Evolutionary conservation across 2,329 filamentous ascomycete species (phyloP).

Genomic region (Verticillium dahliae): DNA sequence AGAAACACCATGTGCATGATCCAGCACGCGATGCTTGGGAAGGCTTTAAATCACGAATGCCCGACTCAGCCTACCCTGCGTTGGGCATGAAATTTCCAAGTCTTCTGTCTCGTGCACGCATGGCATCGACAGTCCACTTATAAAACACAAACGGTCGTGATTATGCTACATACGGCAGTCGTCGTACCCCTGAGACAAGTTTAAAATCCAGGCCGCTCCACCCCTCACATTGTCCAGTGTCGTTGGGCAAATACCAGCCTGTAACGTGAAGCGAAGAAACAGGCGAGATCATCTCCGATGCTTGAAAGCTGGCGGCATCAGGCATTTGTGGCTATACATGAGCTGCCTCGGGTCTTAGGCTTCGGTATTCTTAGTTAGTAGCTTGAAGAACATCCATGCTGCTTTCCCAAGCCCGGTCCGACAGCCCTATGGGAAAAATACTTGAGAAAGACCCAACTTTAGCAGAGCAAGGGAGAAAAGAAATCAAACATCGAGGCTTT

Average conservation of each 20-base stretch:
- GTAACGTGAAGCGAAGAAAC: neutral
- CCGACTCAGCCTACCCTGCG: neutral
- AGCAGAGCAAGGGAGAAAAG: neutral
- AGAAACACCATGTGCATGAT: too few relatives aligned
- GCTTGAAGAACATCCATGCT: too few relatives aligned
- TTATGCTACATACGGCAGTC: neutral
- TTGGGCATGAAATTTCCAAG: too few relatives aligned
- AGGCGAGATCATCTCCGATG: neutral
- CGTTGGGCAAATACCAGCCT: too few relatives aligned
- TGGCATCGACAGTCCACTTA: neutral
- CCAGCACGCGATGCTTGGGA: too few relatives aligned
- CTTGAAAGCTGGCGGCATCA: too few relatives aligned
- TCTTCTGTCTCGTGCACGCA: too few relatives aligned
- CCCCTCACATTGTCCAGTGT: neutral
- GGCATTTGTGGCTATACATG: too few relatives aligned
- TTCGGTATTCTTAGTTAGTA: too few relatives aligned
- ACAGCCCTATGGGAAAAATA: neutral
- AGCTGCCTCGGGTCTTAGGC: too few relatives aligned
- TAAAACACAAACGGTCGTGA: neutral
- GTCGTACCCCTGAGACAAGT: neutral
- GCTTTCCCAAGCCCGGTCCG: neutral
- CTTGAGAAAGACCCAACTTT: neutral
- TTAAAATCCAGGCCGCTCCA: neutral
- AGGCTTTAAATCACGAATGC: too few relatives aligned
- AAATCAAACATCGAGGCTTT: neutral